Conservation (phyloP, 2,329 filamentous ascomycete species). For the Emmonsiellopsis sp. region DNA sequence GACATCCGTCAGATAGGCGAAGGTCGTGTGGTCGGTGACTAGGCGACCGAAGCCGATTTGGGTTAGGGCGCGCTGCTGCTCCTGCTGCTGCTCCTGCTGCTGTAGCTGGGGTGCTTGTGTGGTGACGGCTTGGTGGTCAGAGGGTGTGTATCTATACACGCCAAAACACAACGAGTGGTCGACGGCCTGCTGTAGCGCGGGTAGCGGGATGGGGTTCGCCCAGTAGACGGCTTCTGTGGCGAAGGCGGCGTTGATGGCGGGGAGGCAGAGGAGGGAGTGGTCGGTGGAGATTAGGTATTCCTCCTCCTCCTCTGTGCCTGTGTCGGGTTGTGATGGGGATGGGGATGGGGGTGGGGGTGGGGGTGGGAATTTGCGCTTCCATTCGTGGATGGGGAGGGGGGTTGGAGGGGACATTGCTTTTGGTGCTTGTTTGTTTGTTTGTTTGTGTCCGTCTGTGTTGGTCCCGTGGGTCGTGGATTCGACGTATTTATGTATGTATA, state of each 20-base stretch:
- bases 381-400: not conserved
- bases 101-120: not conserved
- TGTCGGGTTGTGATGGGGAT: not conserved
- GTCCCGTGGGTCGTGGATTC: too few relatives aligned
- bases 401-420: not conserved
- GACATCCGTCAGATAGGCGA: slow-evolving; percentile 62
- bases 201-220: slow-evolving; percentile 45
- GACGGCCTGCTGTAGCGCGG: slow-evolving; percentile 44
- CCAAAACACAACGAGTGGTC: slow-evolving; percentile 53
- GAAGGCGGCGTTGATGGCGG: slow-evolving; percentile 48
- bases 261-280: slow-evolving; percentile 45
- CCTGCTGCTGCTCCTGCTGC: slow-evolving; percentile 10
- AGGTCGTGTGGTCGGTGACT: slow-evolving; percentile 61
- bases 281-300: slow-evolving; percentile 56
- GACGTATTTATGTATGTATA: too few relatives aligned
- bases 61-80: slow-evolving; percentile 13
- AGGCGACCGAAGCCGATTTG: slow-evolving; percentile 53
- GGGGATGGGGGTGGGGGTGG: not conserved
- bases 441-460: not conserved
- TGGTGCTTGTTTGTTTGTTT: not conserved
- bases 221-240: slow-evolving; percentile 53
- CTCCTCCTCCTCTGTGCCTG: slow-evolving; percentile 17
- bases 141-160: slow-evolving; percentile 36
- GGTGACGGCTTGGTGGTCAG: slow-evolving; percentile 1
- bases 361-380: not conserved